phyloP scores from a whole-genome alignment of 805 yeast genomes.

The Starmerella sp. region DNA sequence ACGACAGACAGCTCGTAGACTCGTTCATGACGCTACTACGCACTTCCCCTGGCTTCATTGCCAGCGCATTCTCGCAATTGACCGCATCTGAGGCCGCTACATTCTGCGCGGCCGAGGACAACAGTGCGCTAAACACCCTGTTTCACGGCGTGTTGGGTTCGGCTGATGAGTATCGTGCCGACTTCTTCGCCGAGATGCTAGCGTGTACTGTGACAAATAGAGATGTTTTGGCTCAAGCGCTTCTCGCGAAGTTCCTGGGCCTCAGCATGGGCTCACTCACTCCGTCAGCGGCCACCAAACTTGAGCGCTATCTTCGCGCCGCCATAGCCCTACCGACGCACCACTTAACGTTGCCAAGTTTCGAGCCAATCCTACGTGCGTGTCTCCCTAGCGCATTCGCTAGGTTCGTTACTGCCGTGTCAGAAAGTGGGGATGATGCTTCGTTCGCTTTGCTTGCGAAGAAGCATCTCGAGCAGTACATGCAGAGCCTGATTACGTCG shows the following conservation, averaged over 20 bases:
- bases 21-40: constrained; percentile 28
- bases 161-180: constrained; percentile 20
- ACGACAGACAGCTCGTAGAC: constrained; percentile 26
- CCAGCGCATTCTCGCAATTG: constrained; percentile 24
- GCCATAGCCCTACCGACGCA: background rate
- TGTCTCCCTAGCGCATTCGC: constrained; percentile 7
- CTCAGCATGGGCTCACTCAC: constrained; percentile 9
- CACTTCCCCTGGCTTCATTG: constrained; percentile 29
- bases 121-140: constrained; percentile 26
- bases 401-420: background rate
- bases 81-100: constrained; percentile 16
- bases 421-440: background rate
- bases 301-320: constrained; percentile 9
- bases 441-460: background rate
- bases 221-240: background rate
- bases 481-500: background rate
- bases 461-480: background rate
- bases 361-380: constrained; percentile 1
- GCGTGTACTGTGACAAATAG: background rate
- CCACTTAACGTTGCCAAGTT: background rate
- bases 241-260: constrained; percentile 3
- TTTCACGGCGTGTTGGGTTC: constrained; percentile 26
- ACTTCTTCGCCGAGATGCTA: constrained; percentile 24
- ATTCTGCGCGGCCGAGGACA: constrained; percentile 21
- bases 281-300: background rate